phyloP scores from a whole-genome alignment of 2,329 filamentous ascomycete genomes.

The Coniochaeta prunicola region DNA sequence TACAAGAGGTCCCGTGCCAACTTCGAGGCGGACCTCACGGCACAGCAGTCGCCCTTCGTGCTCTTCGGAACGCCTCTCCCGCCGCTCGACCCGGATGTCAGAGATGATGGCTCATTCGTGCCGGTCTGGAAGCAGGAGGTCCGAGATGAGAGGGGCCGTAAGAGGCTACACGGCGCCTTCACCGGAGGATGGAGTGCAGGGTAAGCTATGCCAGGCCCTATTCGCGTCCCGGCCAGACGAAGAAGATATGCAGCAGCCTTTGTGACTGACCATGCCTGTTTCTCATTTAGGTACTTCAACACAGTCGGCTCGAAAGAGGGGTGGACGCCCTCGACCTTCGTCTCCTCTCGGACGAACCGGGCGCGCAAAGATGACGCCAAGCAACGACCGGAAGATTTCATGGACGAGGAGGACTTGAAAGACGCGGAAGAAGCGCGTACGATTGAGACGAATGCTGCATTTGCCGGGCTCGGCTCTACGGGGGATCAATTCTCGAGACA shows the following conservation, averaged over 20 bases:
- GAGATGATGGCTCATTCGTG: conserved; percentile 87
- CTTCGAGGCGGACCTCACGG: conserved; percentile 68
- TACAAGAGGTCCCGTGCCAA: conserved; percentile 71
- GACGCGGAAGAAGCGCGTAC: conserved; percentile 74
- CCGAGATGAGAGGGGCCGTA: conserved; percentile 82
- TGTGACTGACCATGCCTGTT: background rate
- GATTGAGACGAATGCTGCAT: conserved; percentile 65
- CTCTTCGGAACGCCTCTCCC: conserved; percentile 81
- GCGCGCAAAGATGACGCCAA: conserved; percentile 53
- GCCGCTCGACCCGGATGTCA: conserved; percentile 63
- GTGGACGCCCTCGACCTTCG: conserved; percentile 88
- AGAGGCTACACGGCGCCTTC: conserved; percentile 90
- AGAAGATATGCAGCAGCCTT: background rate
- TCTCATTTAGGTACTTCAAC: conserved; percentile 78
- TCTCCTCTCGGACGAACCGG: conserved; percentile 78
- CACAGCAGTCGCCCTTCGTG: conserved; percentile 65
- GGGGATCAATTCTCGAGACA: conserved; percentile 43
- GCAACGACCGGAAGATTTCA: conserved; percentile 80
- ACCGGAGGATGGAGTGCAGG: conserved; percentile 96
- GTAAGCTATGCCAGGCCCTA: conserved; percentile 39
- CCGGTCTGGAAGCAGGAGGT: conserved; percentile 99
- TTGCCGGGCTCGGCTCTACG: conserved; percentile 68
- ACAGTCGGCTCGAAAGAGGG: conserved; percentile 97
- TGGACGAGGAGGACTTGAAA: conserved; percentile 94
- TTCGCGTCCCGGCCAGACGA: background rate